These are phyloP conservation scores for Xerocomus potaroensis DNA, from an alignment of 768 basidiomycete genomes.

Conservation along the genomic window DNA sequence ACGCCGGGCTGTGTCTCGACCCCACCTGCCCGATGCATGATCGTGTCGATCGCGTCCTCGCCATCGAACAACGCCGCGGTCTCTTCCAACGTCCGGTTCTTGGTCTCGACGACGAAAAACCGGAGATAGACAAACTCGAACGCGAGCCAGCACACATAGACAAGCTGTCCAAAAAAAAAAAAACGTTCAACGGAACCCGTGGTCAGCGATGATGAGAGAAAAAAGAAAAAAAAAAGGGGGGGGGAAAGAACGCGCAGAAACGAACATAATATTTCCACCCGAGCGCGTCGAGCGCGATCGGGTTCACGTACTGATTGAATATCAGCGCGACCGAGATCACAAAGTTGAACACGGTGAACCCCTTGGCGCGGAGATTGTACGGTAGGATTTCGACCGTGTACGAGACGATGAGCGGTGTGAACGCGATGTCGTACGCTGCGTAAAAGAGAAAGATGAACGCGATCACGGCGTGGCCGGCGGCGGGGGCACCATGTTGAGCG, in stretches of 20 bases:
- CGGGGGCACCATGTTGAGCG: constrained; percentile 35
- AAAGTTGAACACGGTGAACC: constrained; percentile 79
- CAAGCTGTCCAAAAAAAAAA: no score
- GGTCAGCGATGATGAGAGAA: no score
- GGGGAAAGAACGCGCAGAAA: no score
- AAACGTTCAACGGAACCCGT: no score
- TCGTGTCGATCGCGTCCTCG: constrained; percentile 42
- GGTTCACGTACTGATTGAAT: constrained; percentile 89
- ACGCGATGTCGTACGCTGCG: constrained; percentile 74
- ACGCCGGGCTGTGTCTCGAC: no score
- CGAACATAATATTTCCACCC: constrained; percentile 75
- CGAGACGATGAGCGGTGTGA: constrained; percentile 80
- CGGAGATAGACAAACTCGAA: constrained; percentile 64
- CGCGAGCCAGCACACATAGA: constrained; percentile 68
- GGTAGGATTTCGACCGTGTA: constrained; percentile 91
- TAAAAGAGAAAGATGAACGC: constrained; percentile 85
- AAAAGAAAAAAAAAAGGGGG: no score
- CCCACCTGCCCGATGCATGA: constrained; percentile 29
- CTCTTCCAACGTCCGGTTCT: constrained; percentile 71
- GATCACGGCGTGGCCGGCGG: constrained; percentile 67
- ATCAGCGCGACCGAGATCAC: constrained; percentile 74
- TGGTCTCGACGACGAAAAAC: constrained; percentile 69
- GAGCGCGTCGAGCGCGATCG: constrained; percentile 61
- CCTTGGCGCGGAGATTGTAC: constrained; percentile 79
- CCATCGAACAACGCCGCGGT: constrained; percentile 81